phyloP scores from a whole-genome alignment of 169 alveolate genomes.

The Theileria orientalis region DNA sequence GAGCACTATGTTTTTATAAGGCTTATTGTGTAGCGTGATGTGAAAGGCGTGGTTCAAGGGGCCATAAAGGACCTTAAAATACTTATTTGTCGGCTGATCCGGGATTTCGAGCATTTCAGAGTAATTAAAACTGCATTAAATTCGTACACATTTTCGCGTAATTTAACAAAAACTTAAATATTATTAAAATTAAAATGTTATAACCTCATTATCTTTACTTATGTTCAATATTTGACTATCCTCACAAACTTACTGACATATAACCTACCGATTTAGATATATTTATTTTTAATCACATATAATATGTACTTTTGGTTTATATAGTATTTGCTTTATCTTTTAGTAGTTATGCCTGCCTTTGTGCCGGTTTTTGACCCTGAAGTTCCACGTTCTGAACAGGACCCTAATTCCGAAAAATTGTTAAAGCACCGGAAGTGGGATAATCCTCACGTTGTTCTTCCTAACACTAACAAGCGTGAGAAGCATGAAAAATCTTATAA shows the following conservation, averaged over 20 bases:
- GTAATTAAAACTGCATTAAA: background rate
- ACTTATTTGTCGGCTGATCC: slow-evolving; percentile 2
- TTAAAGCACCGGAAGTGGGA: slow-evolving; percentile 61
- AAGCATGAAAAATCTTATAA: background rate
- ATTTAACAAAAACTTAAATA: background rate
- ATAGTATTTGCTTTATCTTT: background rate
- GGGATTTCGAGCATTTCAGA: background rate
- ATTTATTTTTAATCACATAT: background rate
- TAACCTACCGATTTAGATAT: too few species aligned
- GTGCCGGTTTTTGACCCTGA: slow-evolving; percentile 68
- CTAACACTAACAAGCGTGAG: background rate
- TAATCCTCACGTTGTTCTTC: slow-evolving; percentile 45
- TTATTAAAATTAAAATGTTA: background rate
- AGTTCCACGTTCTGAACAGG: slow-evolving; percentile 59
- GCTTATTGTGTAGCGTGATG: slow-evolving; percentile 28
- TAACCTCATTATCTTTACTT: background rate
- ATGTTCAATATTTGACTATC: background rate
- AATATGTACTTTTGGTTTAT: background rate
- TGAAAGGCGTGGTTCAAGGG: slow-evolving; percentile 36
- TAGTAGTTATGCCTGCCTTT: slow-evolving; percentile 46
- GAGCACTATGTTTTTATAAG: slow-evolving; percentile 23
- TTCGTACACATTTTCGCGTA: background rate
- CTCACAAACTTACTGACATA: too few species aligned
- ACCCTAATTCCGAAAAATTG: slow-evolving; percentile 12
- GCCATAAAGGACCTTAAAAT: slow-evolving; percentile 49